These are phyloP conservation scores for Blepharisma stoltei DNA, from an alignment of 73 alveolate species.

Conservation along the genomic window DNA sequence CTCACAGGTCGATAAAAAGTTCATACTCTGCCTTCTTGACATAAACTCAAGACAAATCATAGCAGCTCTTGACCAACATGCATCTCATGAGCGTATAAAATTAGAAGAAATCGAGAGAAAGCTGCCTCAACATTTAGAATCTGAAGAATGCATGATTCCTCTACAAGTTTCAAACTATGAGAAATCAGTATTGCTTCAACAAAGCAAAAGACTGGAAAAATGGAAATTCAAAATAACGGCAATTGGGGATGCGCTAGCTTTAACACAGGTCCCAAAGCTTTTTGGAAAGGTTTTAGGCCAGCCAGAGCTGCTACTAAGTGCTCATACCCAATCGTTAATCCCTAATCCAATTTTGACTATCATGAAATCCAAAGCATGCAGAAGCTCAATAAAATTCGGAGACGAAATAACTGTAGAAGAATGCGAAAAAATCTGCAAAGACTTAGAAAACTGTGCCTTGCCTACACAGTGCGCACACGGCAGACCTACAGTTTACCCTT, in stretches of 20 bases:
- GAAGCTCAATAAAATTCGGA: constrained; percentile 15
- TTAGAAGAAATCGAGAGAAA: background rate
- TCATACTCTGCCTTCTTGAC: background rate
- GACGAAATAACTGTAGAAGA: background rate
- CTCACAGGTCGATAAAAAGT: constrained; percentile 10
- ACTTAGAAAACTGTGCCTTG: background rate
- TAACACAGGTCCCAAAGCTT: background rate
- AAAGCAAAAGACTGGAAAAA: background rate
- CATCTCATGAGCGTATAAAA: constrained; percentile 12
- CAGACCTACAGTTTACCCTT: constrained; percentile 15
- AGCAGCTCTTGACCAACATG: constrained; percentile 2
- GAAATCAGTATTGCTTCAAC: background rate
- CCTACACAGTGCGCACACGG: constrained; percentile 22
- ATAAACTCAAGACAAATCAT: background rate
- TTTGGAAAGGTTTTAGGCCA: background rate
- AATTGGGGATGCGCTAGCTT: background rate
- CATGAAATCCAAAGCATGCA: constrained; percentile 18
- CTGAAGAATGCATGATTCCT: constrained; percentile 5
- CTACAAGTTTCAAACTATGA: background rate
- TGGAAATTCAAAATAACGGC: background rate
- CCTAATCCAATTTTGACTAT: background rate
- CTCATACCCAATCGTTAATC: background rate
- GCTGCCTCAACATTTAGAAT: background rate
- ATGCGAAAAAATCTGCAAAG: background rate
- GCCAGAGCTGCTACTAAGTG: background rate